These are phyloP conservation scores for Mayamaea pseudoterrestris DNA, from an alignment of 108 stramenopile genomes.

Conservation along the genomic window DNA sequence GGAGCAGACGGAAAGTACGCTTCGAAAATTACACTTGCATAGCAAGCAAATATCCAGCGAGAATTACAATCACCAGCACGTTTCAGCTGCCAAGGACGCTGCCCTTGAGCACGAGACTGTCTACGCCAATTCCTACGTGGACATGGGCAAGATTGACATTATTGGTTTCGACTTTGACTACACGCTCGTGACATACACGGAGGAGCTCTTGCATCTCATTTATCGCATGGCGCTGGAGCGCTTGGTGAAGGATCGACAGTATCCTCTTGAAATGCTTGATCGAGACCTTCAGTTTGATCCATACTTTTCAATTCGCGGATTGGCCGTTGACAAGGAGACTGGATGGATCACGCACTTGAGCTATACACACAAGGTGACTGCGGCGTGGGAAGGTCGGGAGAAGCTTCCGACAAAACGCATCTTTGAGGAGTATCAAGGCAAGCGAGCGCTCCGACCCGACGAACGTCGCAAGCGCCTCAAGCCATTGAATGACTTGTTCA, in stretches of 20 bases:
- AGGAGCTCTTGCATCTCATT: slow-evolving; percentile 75
- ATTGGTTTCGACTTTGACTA: slow-evolving; percentile 97
- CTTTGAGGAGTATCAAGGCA: slow-evolving; percentile 78
- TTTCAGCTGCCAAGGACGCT: slow-evolving; percentile 1
- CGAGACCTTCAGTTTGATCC: slow-evolving; percentile 62
- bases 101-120: slow-evolving; percentile 34
- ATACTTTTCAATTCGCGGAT: slow-evolving; percentile 73
- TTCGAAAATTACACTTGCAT: slow-evolving; percentile 37
- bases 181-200: slow-evolving; percentile 85
- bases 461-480: slow-evolving; percentile 65
- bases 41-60: slow-evolving; percentile 17
- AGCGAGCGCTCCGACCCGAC: slow-evolving; percentile 52
- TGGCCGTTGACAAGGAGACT: slow-evolving; percentile 91
- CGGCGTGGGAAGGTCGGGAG: slow-evolving; percentile 83
- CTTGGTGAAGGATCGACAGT: slow-evolving; percentile 73
- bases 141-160: slow-evolving; percentile 82
- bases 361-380: slow-evolving; percentile 89
- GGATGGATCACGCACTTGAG: slow-evolving; percentile 92
- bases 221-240: slow-evolving; percentile 85
- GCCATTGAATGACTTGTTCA: slow-evolving; percentile 90
- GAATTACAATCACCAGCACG: slow-evolving; percentile 7
- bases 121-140: slow-evolving; percentile 84
- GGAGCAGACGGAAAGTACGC: slow-evolving; percentile 33
- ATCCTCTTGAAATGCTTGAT: slow-evolving; percentile 76
- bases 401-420: slow-evolving; percentile 53